These are phyloP conservation scores for Xylaria sp. DNA, from an alignment of 2,329 filamentous ascomycete genomes.

Conservation along the genomic window DNA sequence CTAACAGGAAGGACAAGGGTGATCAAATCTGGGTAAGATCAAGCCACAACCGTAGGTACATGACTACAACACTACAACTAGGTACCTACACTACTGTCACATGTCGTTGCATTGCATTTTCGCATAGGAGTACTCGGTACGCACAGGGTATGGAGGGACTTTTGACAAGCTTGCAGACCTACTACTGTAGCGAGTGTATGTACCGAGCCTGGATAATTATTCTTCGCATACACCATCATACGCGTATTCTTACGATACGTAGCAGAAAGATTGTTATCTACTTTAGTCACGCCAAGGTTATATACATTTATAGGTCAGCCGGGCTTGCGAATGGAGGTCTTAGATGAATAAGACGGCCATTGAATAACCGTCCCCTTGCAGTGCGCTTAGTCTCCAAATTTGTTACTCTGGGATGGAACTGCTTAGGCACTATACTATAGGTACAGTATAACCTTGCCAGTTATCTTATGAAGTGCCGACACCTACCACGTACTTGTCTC, in stretches of 20 bases:
- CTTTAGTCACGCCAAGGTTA: slow-evolving; percentile 4
- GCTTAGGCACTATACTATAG: neutral
- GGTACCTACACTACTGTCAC: slow-evolving; percentile 17
- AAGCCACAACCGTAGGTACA: slow-evolving; percentile 34
- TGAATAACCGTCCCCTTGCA: neutral
- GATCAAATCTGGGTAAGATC: slow-evolving; percentile 23
- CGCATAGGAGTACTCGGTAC: slow-evolving; percentile 15
- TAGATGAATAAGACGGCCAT: neutral
- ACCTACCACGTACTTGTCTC: neutral
- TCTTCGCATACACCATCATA: neutral
- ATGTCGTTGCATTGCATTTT: slow-evolving; percentile 30
- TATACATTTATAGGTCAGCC: slow-evolving; percentile 16
- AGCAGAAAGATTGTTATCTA: neutral
- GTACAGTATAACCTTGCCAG: neutral
- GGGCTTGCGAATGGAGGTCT: neutral
- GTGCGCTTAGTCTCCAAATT: neutral
- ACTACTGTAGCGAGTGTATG: neutral
- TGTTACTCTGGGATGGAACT: too few species aligned
- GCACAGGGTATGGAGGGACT: slow-evolving; percentile 29
- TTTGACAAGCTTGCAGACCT: slow-evolving; percentile 19
- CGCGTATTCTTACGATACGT: neutral
- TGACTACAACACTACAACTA: neutral
- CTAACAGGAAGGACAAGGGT: slow-evolving; percentile 1
- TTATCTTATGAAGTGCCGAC: neutral
- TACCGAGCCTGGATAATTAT: neutral